phyloP scores from a whole-genome alignment of 305 asterid species.

The Fraxinus xanthoxyloides region DNA sequence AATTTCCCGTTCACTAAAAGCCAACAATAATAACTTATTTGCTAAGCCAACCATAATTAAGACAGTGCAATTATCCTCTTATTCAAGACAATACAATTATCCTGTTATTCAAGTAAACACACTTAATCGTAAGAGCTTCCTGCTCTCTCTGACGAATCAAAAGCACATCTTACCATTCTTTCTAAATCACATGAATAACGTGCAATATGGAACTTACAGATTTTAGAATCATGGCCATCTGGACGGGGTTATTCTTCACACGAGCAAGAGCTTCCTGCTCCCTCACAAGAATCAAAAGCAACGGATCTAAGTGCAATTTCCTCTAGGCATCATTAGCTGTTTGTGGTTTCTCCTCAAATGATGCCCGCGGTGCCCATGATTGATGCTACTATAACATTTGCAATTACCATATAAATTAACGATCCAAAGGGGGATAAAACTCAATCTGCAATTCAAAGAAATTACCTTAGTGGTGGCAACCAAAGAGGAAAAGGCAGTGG shows the following conservation, averaged over 20 bases:
- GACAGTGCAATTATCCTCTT: neutral
- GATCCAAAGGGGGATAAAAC: neutral
- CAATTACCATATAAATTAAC: constrained; percentile 17
- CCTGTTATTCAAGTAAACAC: too few species aligned
- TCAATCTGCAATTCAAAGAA: neutral
- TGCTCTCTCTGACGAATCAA: too few species aligned
- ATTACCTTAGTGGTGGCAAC: constrained; percentile 40
- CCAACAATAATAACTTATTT: neutral
- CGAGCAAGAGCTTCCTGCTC: constrained; percentile 95
- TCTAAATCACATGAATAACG: neutral
- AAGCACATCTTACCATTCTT: neutral
- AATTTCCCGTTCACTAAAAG: neutral
- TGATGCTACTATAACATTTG: constrained; percentile 41
- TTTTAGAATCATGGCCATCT: constrained; percentile 93
- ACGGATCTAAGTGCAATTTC: constrained; percentile 89
- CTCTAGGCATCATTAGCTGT: constrained; percentile 95
- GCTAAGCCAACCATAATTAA: neutral
- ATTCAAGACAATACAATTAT: neutral
- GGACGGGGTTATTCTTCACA: constrained; percentile 83
- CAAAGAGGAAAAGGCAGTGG: constrained; percentile 46
- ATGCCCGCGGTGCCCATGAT: constrained; percentile 59
- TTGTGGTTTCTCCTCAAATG: constrained; percentile 87
- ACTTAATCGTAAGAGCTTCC: too few species aligned
- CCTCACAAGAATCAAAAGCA: constrained; percentile 83
- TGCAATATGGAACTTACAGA: constrained; percentile 49